These are phyloP conservation scores for Citrus medica DNA, from an alignment of 345 rosid genomes.

Conservation along the genomic window DNA sequence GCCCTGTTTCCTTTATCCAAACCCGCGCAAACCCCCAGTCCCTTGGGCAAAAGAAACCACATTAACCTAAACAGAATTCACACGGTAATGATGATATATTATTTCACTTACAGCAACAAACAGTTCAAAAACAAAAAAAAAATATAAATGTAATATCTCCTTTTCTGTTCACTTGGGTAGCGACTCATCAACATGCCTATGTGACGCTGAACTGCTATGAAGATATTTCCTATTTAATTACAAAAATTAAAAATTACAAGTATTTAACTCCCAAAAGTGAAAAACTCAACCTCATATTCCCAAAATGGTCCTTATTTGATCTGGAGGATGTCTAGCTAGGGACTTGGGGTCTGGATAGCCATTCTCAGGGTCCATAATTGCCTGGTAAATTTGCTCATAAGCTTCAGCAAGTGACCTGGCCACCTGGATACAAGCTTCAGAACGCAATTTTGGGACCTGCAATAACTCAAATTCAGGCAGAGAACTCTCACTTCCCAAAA, in stretches of 20 bases:
- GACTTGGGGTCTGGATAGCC: constrained; percentile 77
- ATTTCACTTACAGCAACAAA: neutral
- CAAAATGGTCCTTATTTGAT: constrained; percentile 87
- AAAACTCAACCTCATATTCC: constrained; percentile 50
- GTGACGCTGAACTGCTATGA: neutral
- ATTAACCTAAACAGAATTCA: neutral
- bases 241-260: neutral
- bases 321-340: constrained; percentile 92
- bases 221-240: neutral
- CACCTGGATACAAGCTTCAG: constrained; percentile 66
- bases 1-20: too few species aligned
- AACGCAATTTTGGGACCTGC: constrained; percentile 89
- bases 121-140: neutral
- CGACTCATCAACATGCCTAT: neutral
- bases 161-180: neutral
- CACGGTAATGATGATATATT: neutral
- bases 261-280: neutral
- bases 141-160: neutral
- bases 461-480: constrained; percentile 91
- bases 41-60: neutral
- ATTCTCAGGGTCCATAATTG: constrained; percentile 70
- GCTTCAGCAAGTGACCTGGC: constrained; percentile 76
- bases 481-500: constrained; percentile 79
- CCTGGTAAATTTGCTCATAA: constrained; percentile 70
- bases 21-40: too few species aligned